Base-by-base conservation (phyloP, 306 rosid genomes). In the Hylodesmum podocarpum region DNA sequence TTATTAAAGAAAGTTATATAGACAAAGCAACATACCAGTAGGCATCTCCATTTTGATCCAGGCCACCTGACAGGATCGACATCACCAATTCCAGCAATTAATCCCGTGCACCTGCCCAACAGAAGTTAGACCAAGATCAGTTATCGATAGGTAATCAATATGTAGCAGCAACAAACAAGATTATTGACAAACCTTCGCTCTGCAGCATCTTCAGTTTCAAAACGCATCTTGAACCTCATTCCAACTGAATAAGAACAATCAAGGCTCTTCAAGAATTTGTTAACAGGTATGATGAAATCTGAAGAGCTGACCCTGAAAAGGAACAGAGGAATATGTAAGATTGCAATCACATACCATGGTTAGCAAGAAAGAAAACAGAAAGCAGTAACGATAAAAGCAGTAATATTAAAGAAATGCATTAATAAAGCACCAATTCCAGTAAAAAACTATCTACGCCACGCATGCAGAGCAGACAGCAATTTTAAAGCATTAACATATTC, bases 41-140 rank as follows among this genome's bases (percentile, higher is more conserved):
- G 77, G 76, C 97, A 90, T 87, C 85, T 91, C 99, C 99, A 95
- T 82, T 89, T 92, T 19, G 99, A 92, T 46, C 96, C 90, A 0
- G 97, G 87, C 97, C 99, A 95, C 77, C 97, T 84, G 25, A 83
- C 78, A 62, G 99, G 90, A 87, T 95, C 99, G 64, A 72, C 77
- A 49, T 92, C 97, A 28, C 84, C 62, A 19, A 87, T 76, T 75
- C 99, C 97, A 75, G 90, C 79, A 69, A 95, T 81, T 43, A 89
- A 69, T 73, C 99, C 99, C 6, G 97, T 86, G 77, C 86, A 87
- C 62, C 99, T 95, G 92, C 43, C 22, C 27, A 75, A 72, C 11
- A 29, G 10, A 84, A 61, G 33, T 50, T 9, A 7, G 14, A 62
- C 28, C 34, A 1, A 58, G 15, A 68, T 61, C 75, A 53, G 12